These are phyloP conservation scores for Coccomyxa sp. DNA, from an alignment of 139 green algal species.

Conservation along the genomic window DNA sequence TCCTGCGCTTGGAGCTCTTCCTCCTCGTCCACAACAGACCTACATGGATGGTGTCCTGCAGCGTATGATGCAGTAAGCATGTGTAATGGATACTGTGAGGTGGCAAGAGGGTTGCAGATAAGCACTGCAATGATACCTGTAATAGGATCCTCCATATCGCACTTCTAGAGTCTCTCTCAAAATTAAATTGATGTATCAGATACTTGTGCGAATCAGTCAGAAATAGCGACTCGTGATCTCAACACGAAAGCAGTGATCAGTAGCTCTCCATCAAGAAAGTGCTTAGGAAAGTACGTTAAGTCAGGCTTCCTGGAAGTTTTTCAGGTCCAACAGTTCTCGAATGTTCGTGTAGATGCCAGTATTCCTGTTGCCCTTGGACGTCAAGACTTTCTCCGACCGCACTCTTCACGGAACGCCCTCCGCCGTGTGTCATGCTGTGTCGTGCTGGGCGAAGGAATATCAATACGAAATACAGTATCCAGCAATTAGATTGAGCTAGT, in stretches of 20 bases:
- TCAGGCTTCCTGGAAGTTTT: not conserved
- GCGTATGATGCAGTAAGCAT: not conserved
- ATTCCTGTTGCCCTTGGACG: no score
- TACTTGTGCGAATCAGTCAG: no score
- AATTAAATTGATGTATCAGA: no score
- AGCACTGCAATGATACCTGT: not conserved
- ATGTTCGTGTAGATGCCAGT: no score
- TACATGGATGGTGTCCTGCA: not conserved
- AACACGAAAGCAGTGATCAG: not conserved
- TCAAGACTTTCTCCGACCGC: no score
- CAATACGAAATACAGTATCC: not conserved
- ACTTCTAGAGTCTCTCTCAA: not conserved
- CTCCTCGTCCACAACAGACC: not conserved
- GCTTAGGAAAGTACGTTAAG: not conserved
- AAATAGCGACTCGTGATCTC: no score
- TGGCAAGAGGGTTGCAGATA: not conserved
- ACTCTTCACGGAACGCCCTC: not conserved
- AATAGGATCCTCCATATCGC: not conserved
- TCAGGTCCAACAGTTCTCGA: not conserved
- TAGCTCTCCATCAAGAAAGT: not conserved
- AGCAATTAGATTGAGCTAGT: not conserved
- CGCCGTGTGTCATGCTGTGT: not conserved
- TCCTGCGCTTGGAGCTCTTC: not conserved
- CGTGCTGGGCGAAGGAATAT: not conserved
- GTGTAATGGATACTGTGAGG: not conserved